Evolutionary conservation across 306 rosid species (phyloP).

Genomic region (Rosa rugosa): DNA sequence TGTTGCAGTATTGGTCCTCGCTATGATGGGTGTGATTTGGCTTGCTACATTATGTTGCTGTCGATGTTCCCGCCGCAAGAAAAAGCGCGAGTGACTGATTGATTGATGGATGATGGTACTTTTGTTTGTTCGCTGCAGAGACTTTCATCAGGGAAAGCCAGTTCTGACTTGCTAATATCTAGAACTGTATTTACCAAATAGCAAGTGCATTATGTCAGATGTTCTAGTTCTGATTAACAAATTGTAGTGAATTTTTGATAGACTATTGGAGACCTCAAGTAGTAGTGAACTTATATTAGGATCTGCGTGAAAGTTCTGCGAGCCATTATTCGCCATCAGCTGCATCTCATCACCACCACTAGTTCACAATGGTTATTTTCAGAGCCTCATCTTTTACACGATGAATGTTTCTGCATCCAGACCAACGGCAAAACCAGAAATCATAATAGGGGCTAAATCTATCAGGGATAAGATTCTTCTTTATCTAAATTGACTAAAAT

Average conservation of each 20-base stretch:
- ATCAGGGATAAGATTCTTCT: not conserved
- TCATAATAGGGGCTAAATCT: not conserved
- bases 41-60: conserved; percentile 25
- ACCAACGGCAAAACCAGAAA: not conserved
- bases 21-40: conserved; percentile 26
- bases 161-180: not conserved
- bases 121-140: not conserved
- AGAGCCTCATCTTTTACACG: not conserved
- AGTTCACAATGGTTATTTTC: not conserved
- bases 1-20: conserved; percentile 37
- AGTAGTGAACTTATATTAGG: not conserved
- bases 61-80: conserved; percentile 26
- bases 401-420: not conserved
- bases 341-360: not conserved
- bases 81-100: conserved; percentile 32
- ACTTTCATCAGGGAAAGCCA: not conserved
- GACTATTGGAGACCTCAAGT: not conserved
- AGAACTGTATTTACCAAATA: not conserved
- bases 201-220: not conserved
- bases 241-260: not conserved
- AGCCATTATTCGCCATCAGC: not conserved
- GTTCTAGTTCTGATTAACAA: not conserved
- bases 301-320: not conserved
- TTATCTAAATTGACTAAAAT: no score
- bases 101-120: not conserved